Evolutionary conservation across 257 asterid species (phyloP).

Genomic region (Penstemon newberryi): DNA sequence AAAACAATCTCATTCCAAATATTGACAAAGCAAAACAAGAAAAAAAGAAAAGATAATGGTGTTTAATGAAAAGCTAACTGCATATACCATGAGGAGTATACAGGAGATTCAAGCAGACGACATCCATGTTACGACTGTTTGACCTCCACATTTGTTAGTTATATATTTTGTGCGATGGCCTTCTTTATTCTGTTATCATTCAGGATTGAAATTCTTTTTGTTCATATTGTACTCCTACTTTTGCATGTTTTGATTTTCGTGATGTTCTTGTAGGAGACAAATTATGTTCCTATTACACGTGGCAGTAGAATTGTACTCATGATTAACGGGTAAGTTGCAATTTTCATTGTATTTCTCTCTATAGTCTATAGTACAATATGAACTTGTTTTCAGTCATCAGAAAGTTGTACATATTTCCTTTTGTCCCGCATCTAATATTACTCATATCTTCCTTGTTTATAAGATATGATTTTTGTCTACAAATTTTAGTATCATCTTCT

Average conservation of each 20-base stretch:
- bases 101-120: no score
- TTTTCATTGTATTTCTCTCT: conserved; percentile 10
- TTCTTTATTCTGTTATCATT: no score
- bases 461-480: conserved; percentile 12
- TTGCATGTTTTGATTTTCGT: conserved; percentile 22
- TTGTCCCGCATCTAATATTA: not conserved
- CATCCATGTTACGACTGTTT: no score
- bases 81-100: no score
- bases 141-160: no score
- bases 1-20: no score
- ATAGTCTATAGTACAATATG: not conserved
- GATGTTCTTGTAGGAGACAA: conserved; percentile 71
- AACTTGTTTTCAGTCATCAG: conserved; percentile 1
- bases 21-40: no score
- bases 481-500: not conserved
- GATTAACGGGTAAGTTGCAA: conserved; percentile 80
- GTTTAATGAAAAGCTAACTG: not conserved
- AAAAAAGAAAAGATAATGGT: no score
- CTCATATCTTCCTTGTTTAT: not conserved
- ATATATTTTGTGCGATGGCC: no score
- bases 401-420: not conserved
- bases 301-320: conserved; percentile 89
- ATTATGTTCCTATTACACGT: conserved; percentile 86
- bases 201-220: conserved; percentile 9
- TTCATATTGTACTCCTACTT: conserved; percentile 1